Conservation (phyloP, 768 basidiomycete species). For the Dentipellis fragilis region DNA sequence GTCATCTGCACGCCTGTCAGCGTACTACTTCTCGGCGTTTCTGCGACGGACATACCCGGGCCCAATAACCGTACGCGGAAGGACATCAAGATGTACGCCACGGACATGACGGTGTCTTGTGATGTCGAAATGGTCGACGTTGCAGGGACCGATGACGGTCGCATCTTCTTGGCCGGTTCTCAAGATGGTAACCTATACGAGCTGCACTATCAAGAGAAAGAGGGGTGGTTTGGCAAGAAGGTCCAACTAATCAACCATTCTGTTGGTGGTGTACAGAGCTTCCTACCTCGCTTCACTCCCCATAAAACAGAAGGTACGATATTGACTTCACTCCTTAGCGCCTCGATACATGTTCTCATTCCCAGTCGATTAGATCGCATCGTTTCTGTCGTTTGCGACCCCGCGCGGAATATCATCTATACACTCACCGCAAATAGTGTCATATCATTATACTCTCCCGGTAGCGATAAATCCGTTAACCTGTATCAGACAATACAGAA, state of each 20-base stretch:
- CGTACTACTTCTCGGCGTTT: slow-evolving; percentile 77
- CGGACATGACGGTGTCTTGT: slow-evolving; percentile 69
- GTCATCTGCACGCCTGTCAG: slow-evolving; percentile 84
- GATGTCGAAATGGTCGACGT: slow-evolving; percentile 85
- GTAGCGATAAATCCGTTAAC: slow-evolving; percentile 55
- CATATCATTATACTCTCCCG: slow-evolving; percentile 58
- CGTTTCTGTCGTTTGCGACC: slow-evolving; percentile 55
- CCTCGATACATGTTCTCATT: neutral
- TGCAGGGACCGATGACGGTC: slow-evolving; percentile 66
- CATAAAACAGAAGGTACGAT: slow-evolving; percentile 54
- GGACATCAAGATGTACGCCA: slow-evolving; percentile 83
- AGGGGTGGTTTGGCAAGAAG: slow-evolving; percentile 87
- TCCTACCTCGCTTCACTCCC: slow-evolving; percentile 66
- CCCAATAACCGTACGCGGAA: slow-evolving; percentile 34
- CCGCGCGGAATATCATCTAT: slow-evolving; percentile 64
- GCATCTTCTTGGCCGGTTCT: slow-evolving; percentile 84
- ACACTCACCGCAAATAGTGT: slow-evolving; percentile 57
- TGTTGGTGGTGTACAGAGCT: slow-evolving; percentile 64
- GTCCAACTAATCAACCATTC: slow-evolving; percentile 85
- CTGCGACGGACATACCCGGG: slow-evolving; percentile 35
- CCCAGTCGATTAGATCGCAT: slow-evolving; percentile 50
- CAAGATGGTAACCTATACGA: slow-evolving; percentile 89
- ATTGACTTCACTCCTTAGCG: slow-evolving; percentile 1
- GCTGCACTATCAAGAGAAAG: slow-evolving; percentile 80
- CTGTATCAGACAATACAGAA: slow-evolving; percentile 69